phyloP scores from a whole-genome alignment of 306 rosid species.

The Alnus rubra region DNA sequence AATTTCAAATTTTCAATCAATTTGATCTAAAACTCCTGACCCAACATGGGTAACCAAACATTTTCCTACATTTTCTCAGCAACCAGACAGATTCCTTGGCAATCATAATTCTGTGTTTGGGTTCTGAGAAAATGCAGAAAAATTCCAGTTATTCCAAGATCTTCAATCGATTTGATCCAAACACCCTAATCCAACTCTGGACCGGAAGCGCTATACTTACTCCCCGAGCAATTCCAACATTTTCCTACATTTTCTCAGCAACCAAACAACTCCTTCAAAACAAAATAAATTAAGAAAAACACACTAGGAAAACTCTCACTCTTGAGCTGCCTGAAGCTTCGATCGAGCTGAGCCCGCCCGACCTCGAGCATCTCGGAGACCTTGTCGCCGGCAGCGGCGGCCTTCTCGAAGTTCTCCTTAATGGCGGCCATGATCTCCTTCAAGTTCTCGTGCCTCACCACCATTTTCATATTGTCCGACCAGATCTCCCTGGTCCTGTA shows the following conservation, averaged over 20 bases:
- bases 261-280: not conserved
- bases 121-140: constrained; percentile 11
- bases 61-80: not conserved
- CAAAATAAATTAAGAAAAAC: not conserved
- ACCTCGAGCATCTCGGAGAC: constrained; percentile 86
- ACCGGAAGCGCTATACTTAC: too few species aligned
- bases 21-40: too few species aligned
- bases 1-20: too few species aligned
- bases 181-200: too few species aligned
- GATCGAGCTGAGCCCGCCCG: constrained; percentile 81
- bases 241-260: constrained; percentile 11
- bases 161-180: too few species aligned
- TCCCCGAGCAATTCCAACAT: not conserved
- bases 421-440: constrained; percentile 89
- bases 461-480: constrained; percentile 63
- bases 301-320: constrained; percentile 37
- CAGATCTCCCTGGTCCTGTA: constrained; percentile 47
- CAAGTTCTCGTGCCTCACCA: constrained; percentile 87
- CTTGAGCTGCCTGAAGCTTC: constrained; percentile 81
- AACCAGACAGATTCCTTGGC: too few species aligned
- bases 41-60: not conserved
- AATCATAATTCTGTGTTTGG: constrained; percentile 6
- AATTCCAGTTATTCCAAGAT: not conserved
- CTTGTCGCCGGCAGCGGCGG: constrained; percentile 77
- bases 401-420: constrained; percentile 75